Conservation (phyloP, 371 early-diverging fungal genomes). For the Coelomomyces lativittatus region DNA sequence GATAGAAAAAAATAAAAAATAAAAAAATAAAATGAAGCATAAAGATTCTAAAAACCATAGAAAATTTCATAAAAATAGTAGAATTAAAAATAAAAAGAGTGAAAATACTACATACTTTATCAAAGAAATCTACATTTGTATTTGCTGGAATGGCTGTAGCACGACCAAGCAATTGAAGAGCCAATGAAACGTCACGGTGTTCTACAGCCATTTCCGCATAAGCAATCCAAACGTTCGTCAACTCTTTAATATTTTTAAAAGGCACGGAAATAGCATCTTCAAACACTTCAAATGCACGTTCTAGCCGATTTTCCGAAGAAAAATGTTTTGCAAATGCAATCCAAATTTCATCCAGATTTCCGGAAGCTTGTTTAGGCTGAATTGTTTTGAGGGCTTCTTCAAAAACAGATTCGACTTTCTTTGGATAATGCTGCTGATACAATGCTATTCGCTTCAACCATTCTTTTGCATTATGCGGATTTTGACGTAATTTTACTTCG, state of each 20-base stretch:
- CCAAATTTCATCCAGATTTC: constrained; percentile 62
- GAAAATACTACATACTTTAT: too few relatives aligned
- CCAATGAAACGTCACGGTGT: constrained; percentile 44
- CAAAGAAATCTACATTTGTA: too few relatives aligned
- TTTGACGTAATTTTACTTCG: constrained; percentile 77
- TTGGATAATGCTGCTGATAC: constrained; percentile 8
- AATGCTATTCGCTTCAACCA: constrained; percentile 66
- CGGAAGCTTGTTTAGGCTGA: constrained; percentile 58
- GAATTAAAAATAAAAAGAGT: too few relatives aligned
- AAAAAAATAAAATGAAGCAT: too few relatives aligned
- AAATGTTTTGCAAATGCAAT: constrained; percentile 65
- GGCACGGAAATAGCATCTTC: constrained; percentile 57
- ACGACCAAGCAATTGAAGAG: constrained; percentile 53
- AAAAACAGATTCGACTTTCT: constrained; percentile 9
- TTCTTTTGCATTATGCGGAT: constrained; percentile 72
- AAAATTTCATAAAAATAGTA: too few relatives aligned
- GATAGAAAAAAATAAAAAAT: too few relatives aligned
- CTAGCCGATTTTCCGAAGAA: constrained; percentile 36
- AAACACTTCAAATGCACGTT: constrained; percentile 56
- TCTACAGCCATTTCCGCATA: constrained; percentile 83
- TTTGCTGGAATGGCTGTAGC: constrained; percentile 55
- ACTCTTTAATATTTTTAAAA: constrained; percentile 58
- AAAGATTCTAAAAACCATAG: too few relatives aligned
- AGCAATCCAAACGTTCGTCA: constrained; percentile 78
- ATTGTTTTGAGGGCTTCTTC: constrained; percentile 59